Evolutionary conservation across 306 rosid species (phyloP), one percentile per base, ranked within the genome.

Genomic region (Lathyrus tuberosus): DNA sequence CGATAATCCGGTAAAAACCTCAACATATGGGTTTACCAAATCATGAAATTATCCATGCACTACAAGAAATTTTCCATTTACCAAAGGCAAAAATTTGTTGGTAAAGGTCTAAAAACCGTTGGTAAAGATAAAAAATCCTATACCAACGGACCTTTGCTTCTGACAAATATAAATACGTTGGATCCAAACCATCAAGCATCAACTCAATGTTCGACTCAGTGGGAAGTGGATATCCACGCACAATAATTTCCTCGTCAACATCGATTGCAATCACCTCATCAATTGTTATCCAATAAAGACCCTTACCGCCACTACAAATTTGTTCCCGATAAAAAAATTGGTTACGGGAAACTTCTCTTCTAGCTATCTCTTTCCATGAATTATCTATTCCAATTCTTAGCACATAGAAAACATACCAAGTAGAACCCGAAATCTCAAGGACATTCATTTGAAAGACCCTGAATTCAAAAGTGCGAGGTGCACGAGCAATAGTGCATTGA

Each of bases 301-400:
- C 17, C 5, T 56, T 56, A 10, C 1, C 16, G 26, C 62, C 62
- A 12, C 15, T 54, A 54, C 24, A 22, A 54, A 26, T 26, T 24
- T 16, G 61, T 24, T 13, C 9, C 4, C 6, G 2, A 24, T 10
- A 54, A 54, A 1, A 5, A 5, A 12, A 11, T 16, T 0, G 0
- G 2, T 0, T 0, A 54, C 12, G 3, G 17, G 4, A 2, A 5
- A 3, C 0, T 56, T 56, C 62, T 56, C 28, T 56, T 56, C 62
- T 56, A 12, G 15, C 62, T 24, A 56, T 56, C 10, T 56, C 62
- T 56, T 56, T 26, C 62, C 62, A 56, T 12, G 62, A 24, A 17
- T 56, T 24, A 26, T 56, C 62, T 5, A 56, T 13, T 56, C 62
- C 62, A 56, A 56, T 56, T 26, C 62, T 56, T 26, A 56, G 38